Evolutionary conservation across 345 rosid genomes (phyloP).

Genomic region (Dipteronia sinensis): DNA sequence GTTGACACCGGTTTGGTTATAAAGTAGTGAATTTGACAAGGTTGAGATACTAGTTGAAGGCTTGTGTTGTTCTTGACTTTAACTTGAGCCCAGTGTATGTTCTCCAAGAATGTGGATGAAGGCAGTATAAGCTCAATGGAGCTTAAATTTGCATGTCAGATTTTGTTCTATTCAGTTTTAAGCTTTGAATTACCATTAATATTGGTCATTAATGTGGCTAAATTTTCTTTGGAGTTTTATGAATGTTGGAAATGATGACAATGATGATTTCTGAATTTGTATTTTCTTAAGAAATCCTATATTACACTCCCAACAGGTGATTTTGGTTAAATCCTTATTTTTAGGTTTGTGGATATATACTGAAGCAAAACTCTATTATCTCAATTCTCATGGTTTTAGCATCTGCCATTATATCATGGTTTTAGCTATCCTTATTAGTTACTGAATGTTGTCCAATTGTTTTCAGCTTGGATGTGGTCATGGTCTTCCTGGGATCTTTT

Average conservation of each 20-base stretch:
- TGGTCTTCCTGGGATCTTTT: constrained; percentile 85
- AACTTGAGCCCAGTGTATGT: constrained; percentile 4
- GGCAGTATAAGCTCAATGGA: neutral
- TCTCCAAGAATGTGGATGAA: neutral
- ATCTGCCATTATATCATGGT: neutral
- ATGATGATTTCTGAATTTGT: neutral
- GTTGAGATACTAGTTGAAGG: neutral
- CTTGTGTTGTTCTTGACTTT: neutral
- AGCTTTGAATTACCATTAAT: neutral
- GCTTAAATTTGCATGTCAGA: neutral
- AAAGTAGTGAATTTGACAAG: neutral
- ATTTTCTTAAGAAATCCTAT: neutral
- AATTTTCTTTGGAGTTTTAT: neutral
- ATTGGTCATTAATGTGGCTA: neutral
- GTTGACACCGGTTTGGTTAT: neutral
- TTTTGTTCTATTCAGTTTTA: neutral
- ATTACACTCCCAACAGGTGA: neutral
- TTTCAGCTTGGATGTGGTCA: constrained; percentile 97
- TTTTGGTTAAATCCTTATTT: constrained; percentile 3
- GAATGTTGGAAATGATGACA: neutral
- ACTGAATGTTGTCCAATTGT: constrained; percentile 20
- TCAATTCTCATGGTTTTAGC: neutral
- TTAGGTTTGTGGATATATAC: neutral
- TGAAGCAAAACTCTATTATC: neutral
- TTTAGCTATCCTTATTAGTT: constrained; percentile 13